Conservation (phyloP, 805 yeast species). For the Brettanomyces anomalus region DNA sequence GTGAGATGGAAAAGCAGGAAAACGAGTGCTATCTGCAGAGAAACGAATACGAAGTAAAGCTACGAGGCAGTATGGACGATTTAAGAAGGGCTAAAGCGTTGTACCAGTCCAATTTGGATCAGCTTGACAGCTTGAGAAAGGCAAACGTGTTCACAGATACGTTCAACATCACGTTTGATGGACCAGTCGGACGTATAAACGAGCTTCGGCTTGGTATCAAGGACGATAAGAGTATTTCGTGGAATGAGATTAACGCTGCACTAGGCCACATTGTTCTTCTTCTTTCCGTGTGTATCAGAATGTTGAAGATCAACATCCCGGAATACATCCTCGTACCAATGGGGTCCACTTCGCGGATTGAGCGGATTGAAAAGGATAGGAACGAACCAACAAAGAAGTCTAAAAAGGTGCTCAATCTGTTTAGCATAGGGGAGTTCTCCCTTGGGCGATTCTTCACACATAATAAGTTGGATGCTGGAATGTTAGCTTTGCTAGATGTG, state of each 20-base stretch:
- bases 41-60: conserved; percentile 49
- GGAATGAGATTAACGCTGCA: conserved; percentile 90
- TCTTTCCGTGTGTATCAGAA: conserved; percentile 51
- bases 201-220: conserved; percentile 72
- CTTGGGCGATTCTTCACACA: conserved; percentile 64
- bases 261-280: conserved; percentile 75
- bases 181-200: conserved; percentile 80
- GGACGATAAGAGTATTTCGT: conserved; percentile 54
- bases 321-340: conserved; percentile 66
- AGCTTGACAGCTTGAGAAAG: conserved; percentile 60
- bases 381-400: conserved; percentile 25
- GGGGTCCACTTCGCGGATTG: conserved; percentile 78
- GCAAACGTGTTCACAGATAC: conserved; percentile 79
- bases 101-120: conserved; percentile 52
- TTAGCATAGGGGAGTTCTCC: conserved; percentile 65
- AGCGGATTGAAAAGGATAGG: conserved; percentile 37
- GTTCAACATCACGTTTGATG: conserved; percentile 77
- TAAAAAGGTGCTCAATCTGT: conserved; percentile 43
- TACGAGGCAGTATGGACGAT: conserved; percentile 41
- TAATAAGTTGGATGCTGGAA: conserved; percentile 68
- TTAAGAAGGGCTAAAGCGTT: conserved; percentile 56
- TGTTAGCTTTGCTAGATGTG: conserved; percentile 69
- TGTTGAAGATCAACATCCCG: conserved; percentile 44
- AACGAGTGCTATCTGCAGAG: conserved; percentile 35
- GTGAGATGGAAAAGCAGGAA: conserved; percentile 34